A percentile compares a stretch with the other conserved stretches of the same genome.
Evolutionary conservation across 2,329 filamentous ascomycete species (phyloP).

Genomic region (Aspergillus sp.): DNA sequence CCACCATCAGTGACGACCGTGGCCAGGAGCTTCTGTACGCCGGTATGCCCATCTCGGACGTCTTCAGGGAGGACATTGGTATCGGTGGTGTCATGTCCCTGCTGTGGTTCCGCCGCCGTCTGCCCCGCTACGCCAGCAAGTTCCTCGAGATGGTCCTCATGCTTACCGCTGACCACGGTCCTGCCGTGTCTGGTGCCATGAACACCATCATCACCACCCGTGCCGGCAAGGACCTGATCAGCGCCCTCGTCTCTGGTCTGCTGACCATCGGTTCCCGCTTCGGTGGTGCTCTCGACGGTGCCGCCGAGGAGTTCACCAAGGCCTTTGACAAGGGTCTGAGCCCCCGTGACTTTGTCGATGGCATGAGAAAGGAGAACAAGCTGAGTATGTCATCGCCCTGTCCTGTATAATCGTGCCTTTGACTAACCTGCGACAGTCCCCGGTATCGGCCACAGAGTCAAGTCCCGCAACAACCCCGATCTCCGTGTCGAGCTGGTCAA

Average conservation of each 20-base stretch:
- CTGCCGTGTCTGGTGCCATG: constrained; percentile 98
- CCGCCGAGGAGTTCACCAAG: constrained; percentile 97
- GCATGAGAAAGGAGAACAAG: constrained; percentile 99
- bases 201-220: constrained; percentile 99
- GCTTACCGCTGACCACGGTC: constrained; percentile 98
- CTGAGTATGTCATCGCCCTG: constrained; percentile 61
- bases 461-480: constrained; percentile 99
- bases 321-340: constrained; percentile 97
- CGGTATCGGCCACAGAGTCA: constrained; percentile 98
- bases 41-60: constrained; percentile 99
- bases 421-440: constrained; percentile 60
- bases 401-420: background rate
- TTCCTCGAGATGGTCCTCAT: constrained; percentile 99
- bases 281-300: constrained; percentile 96
- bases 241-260: constrained; percentile 90
- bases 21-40: constrained; percentile 98
- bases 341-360: constrained; percentile 98
- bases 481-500: constrained; percentile 99
- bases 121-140: constrained; percentile 94
- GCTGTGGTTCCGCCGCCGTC: constrained; percentile 97
- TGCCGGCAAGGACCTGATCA: constrained; percentile 98
- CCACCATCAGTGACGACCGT: constrained; percentile 99
- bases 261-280: constrained; percentile 97
- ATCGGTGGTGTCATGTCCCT: constrained; percentile 99
- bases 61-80: constrained; percentile 97